phyloP scores from a whole-genome alignment of 805 yeast genomes.

The Zygosaccharomyces siamensis region DNA sequence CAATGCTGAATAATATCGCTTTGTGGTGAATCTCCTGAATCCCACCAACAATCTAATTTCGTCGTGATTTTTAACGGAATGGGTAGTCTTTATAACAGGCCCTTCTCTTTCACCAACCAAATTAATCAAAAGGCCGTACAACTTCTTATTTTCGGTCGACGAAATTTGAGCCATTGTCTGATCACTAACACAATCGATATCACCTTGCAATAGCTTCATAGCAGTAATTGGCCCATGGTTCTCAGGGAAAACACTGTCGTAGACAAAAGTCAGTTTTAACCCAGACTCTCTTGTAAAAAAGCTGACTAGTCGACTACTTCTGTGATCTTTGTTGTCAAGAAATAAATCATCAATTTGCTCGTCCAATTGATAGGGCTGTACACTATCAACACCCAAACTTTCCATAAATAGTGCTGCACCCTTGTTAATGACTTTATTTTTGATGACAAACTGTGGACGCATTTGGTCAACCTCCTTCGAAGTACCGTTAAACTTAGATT shows the following conservation, averaged over 20 bases:
- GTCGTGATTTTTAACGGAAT: slow-evolving; percentile 65
- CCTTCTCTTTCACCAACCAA: slow-evolving; percentile 75
- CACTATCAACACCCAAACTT: slow-evolving; percentile 35
- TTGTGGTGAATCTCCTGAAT: slow-evolving; percentile 75
- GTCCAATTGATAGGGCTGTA: slow-evolving; percentile 53
- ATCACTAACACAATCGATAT: slow-evolving; percentile 70
- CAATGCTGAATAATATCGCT: slow-evolving; percentile 82
- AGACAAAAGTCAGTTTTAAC: slow-evolving; percentile 53
- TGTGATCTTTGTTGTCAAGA: slow-evolving; percentile 54
- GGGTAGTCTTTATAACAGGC: slow-evolving; percentile 82
- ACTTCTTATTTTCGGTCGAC: slow-evolving; percentile 68
- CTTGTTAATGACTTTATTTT: slow-evolving; percentile 66
- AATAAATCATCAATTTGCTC: slow-evolving; percentile 75
- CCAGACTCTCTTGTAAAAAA: slow-evolving; percentile 35
- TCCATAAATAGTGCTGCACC: slow-evolving; percentile 92
- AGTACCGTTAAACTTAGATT: slow-evolving; percentile 39
- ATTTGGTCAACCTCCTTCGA: background rate
- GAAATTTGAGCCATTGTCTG: slow-evolving; percentile 71
- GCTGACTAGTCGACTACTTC: slow-evolving; percentile 77
- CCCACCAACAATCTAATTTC: slow-evolving; percentile 90
- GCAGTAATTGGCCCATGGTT: slow-evolving; percentile 21
- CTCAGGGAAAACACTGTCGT: slow-evolving; percentile 56
- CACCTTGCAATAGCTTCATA: slow-evolving; percentile 34
- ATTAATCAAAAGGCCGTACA: slow-evolving; percentile 67
- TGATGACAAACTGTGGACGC: slow-evolving; percentile 47